Base-by-base conservation (phyloP, 2,329 filamentous ascomycete species). In the Helotiales sp. region DNA sequence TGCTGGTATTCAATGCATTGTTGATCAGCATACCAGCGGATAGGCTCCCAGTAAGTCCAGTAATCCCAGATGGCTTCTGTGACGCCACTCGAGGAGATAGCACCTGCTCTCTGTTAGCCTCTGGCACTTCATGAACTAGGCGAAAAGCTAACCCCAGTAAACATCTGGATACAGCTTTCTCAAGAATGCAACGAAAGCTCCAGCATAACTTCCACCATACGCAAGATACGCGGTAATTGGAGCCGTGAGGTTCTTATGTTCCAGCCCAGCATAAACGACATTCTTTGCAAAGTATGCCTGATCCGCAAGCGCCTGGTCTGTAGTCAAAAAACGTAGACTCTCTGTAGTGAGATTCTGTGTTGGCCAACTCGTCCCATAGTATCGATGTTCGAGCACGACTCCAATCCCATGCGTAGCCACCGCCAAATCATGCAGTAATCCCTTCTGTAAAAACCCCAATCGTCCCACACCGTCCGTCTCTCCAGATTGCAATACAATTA, bases 171-270 rank as follows among this genome's bases (percentile, higher is more conserved):
- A 96, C 17, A 89, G 77, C 66, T 91, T 89, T 34, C 93, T 88
- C 43, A 93, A 79, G 72, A 97, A 90, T 0, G 93, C 92, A 10
- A 89, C 91, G 71, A 94, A 91, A 0, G 89, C 90, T 2, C 93
- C 93, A 0, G 93, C 91, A 75, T 97, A 97, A 0, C 91, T 93
- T 0, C 93, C 93, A 1, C 93, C 93, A 69, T 96, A 97, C 0
- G 88, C 87, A 66, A 97, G 89, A 80, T 90, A 96, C 0, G 93
- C 87, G 0, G 87, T 88, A 2, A 82, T 83, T 0, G 86, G 80
- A 0, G 91, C 86, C 0, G 87, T 92, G 43, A 96, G 79, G 70
- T 93, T 85, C 26, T 85, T 75, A 69, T 91, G 79, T 75, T 92
- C 89, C 5, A 93, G 79, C 0, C 92, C 92, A 0, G 87, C 82